A percentile compares a stretch with the other conserved stretches of the same genome.
Conservation (phyloP, 2,329 filamentous ascomycete genomes). For the Plectosphaerella plurivora region DNA sequence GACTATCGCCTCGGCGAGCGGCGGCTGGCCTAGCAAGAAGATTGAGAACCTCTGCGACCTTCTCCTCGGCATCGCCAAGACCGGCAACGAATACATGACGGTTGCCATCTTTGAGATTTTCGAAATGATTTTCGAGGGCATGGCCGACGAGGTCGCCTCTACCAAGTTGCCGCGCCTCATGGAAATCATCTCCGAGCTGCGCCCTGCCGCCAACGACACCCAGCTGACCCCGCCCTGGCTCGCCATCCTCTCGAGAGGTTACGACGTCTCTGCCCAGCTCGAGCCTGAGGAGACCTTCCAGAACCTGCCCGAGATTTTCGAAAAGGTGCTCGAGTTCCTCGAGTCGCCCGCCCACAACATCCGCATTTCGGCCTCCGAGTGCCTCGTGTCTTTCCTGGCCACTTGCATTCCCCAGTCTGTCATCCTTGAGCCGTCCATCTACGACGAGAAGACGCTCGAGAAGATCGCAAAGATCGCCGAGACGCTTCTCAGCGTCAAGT, state of each 20-base stretch:
- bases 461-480: constrained; percentile 72
- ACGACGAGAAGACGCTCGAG: constrained; percentile 84
- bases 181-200: constrained; percentile 87
- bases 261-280: constrained; percentile 87
- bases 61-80: constrained; percentile 80
- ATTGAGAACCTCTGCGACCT: constrained; percentile 90
- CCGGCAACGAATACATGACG: constrained; percentile 91
- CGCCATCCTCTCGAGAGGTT: constrained; percentile 88
- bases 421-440: constrained; percentile 83
- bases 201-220: constrained; percentile 88
- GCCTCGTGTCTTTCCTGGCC: constrained; percentile 84
- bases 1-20: constrained; percentile 78
- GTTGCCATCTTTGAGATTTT: constrained; percentile 97
- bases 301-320: constrained; percentile 82
- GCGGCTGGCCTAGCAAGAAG: constrained; percentile 94
- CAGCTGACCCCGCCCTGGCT: constrained; percentile 96
- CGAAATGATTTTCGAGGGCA: constrained; percentile 90
- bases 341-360: constrained; percentile 89
- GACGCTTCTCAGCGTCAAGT: constrained; percentile 80
- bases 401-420: constrained; percentile 84
- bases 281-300: constrained; percentile 88
- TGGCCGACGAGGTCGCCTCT: constrained; percentile 84
- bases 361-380: constrained; percentile 89
- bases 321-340: constrained; percentile 74
- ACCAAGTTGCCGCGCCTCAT: constrained; percentile 84